Evolutionary conservation across 306 rosid species (phyloP).

Genomic region (Prunus armeniaca): DNA sequence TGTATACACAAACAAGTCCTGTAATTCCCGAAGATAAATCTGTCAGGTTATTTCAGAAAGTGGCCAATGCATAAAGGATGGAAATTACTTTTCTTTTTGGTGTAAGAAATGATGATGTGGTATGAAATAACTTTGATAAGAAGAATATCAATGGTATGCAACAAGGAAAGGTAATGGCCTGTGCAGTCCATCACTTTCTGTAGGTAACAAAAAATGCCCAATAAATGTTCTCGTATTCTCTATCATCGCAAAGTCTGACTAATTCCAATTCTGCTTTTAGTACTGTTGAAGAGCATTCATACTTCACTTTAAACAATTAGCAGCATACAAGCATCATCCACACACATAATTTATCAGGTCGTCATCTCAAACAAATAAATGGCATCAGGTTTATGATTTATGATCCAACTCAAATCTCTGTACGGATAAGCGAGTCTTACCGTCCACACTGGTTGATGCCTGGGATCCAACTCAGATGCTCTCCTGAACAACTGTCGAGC

Average conservation of each 20-base stretch:
- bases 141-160: not conserved
- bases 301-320: not conserved
- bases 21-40: not conserved
- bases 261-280: not conserved
- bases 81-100: not conserved
- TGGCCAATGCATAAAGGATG: not conserved
- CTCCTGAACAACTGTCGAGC: slow-evolving; percentile 80
- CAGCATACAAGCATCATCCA: not conserved
- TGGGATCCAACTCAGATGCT: slow-evolving; percentile 89
- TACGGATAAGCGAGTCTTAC: slow-evolving; percentile 40
- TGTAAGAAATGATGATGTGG: not conserved
- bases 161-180: not conserved
- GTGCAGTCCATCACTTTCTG: not conserved
- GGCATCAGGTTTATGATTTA: not conserved
- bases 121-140: not conserved
- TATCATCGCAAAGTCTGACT: not conserved
- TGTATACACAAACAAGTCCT: not conserved
- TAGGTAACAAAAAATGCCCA: not conserved
- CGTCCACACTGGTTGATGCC: slow-evolving; percentile 96
- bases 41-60: not conserved
- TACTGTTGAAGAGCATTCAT: not conserved
- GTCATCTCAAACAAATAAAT: not conserved
- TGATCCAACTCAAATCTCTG: not conserved
- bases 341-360: not conserved
- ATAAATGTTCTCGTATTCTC: not conserved